These are phyloP conservation scores for Scheffersomyces cryptocercus DNA, from an alignment of 1,139 yeast species.

Conservation along the genomic window DNA sequence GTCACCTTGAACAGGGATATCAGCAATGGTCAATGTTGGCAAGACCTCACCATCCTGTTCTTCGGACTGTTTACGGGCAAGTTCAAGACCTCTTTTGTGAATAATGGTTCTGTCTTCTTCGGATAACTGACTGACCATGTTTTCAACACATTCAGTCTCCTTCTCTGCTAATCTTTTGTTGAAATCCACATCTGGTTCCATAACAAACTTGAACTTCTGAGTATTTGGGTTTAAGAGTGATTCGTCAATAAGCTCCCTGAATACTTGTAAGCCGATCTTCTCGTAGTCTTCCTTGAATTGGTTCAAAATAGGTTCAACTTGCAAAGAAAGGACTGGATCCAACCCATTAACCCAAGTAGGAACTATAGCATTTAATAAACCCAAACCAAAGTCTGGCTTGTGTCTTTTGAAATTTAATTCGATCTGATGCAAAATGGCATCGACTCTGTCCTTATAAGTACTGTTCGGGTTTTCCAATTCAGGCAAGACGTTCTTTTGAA, in stretches of 20 bases:
- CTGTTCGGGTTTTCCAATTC: slow-evolving; percentile 43
- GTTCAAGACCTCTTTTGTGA: slow-evolving; percentile 55
- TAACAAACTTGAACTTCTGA: slow-evolving; percentile 62
- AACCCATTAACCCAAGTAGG: slow-evolving; percentile 84
- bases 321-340: slow-evolving; percentile 67
- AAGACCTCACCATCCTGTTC: slow-evolving; percentile 75
- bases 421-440: slow-evolving; percentile 85
- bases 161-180: slow-evolving; percentile 49
- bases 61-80: slow-evolving; percentile 64
- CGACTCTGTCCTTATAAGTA: slow-evolving; percentile 63
- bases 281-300: slow-evolving; percentile 63
- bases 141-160: slow-evolving; percentile 55
- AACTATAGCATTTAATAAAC: slow-evolving; percentile 67
- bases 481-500: slow-evolving; percentile 37
- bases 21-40: slow-evolving; percentile 73
- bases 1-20: slow-evolving; percentile 65
- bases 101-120: slow-evolving; percentile 61
- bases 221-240: slow-evolving; percentile 53
- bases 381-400: slow-evolving; percentile 88
- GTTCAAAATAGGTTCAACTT: slow-evolving; percentile 60
- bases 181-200: slow-evolving; percentile 68
- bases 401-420: slow-evolving; percentile 84
- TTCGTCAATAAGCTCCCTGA: slow-evolving; percentile 56
- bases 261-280: slow-evolving; percentile 55
- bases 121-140: slow-evolving; percentile 45